These are phyloP conservation scores for Neonectria neomacrospora DNA, from an alignment of 2,329 filamentous ascomycete species.

Conservation along the genomic window DNA sequence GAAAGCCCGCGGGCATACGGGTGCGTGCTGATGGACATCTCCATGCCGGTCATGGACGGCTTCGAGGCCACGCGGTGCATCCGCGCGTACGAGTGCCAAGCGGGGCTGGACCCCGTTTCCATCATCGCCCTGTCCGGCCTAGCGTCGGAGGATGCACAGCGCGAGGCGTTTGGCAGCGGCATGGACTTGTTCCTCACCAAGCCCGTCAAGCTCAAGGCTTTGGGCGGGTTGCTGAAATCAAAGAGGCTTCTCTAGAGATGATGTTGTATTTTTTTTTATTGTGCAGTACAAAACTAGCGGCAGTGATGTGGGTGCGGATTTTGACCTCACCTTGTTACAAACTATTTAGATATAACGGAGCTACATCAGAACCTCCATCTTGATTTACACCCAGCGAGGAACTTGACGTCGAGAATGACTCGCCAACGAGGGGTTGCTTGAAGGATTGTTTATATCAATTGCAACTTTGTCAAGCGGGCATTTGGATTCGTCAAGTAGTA, in stretches of 20 bases:
- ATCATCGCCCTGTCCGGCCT: slow-evolving; percentile 66
- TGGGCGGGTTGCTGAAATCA: slow-evolving; percentile 35
- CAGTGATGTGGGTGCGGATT: no score
- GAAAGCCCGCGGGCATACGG: slow-evolving; percentile 36
- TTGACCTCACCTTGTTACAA: no score
- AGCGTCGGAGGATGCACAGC: slow-evolving; percentile 60
- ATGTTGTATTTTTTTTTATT: no score
- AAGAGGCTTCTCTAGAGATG: background rate
- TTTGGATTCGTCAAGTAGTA: no score
- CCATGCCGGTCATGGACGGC: slow-evolving; percentile 68
- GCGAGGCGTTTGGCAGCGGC: slow-evolving; percentile 64
- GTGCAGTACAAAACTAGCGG: no score
- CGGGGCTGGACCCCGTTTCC: slow-evolving; percentile 53
- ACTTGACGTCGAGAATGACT: no score
- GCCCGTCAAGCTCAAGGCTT: slow-evolving; percentile 58
- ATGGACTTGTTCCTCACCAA: slow-evolving; percentile 67
- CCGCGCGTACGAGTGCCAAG: slow-evolving; percentile 58
- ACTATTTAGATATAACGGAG: no score
- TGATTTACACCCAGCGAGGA: no score
- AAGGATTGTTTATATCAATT: no score
- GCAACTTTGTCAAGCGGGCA: no score
- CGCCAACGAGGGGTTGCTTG: no score
- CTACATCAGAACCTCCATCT: no score
- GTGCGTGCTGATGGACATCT: slow-evolving; percentile 60
- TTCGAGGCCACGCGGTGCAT: slow-evolving; percentile 63